A percentile compares a stretch with the other conserved stretches of the same genome.
Conservation (phyloP, 2,329 filamentous ascomycete species). For the Apiospora phragmitis region DNA sequence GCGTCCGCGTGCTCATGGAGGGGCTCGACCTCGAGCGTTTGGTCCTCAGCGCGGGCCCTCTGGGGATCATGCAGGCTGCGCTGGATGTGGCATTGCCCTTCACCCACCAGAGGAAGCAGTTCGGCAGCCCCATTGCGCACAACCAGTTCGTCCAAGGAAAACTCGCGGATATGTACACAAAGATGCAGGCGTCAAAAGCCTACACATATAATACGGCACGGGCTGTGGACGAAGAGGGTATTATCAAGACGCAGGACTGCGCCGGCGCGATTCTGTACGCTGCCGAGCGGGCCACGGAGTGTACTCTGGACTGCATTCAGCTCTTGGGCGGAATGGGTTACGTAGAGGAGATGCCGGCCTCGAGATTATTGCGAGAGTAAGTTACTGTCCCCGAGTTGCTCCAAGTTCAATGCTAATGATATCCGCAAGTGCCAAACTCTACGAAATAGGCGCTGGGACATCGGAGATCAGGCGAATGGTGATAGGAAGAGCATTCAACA, state of each 20-base stretch:
- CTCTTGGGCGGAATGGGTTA: constrained; percentile 95
- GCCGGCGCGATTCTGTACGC: constrained; percentile 93
- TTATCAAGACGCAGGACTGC: constrained; percentile 85
- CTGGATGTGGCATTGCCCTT: constrained; percentile 86
- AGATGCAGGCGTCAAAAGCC: constrained; percentile 77
- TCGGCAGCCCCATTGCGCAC: constrained; percentile 80
- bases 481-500: constrained; percentile 89
- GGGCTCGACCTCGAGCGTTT: constrained; percentile 92
- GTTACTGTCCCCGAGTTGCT: constrained; percentile 24
- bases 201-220: constrained; percentile 87
- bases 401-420: constrained; percentile 25
- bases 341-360: constrained; percentile 91
- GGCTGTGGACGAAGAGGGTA: constrained; percentile 72
- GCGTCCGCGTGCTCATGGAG: constrained; percentile 92
- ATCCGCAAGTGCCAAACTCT: constrained; percentile 62
- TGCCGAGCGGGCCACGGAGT: constrained; percentile 86
- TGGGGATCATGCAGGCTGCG: constrained; percentile 92
- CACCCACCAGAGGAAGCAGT: constrained; percentile 86
- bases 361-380: constrained; percentile 73
- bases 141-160: constrained; percentile 94
- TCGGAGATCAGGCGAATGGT: constrained; percentile 94
- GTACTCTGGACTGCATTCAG: constrained; percentile 84
- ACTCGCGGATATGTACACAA: constrained; percentile 96
- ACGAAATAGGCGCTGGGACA: constrained; percentile 96
- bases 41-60: constrained; percentile 84